phyloP scores from a whole-genome alignment of 768 basidiomycete genomes.

The Mycena metata region DNA sequence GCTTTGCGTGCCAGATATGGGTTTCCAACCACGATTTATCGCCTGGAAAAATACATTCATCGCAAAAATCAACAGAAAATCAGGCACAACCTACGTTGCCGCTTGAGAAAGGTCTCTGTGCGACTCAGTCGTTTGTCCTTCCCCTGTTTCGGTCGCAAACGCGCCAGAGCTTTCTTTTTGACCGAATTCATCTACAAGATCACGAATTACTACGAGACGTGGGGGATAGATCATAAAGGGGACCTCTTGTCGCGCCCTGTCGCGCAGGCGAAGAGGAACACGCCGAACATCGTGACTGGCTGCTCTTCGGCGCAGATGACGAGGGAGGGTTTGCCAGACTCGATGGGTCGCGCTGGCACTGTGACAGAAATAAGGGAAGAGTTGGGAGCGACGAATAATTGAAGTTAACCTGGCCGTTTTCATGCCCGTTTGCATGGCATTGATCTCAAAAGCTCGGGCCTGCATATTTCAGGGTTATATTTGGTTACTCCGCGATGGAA shows the following conservation, averaged over 20 bases:
- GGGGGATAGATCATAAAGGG: slow-evolving; percentile 27
- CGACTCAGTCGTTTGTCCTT: slow-evolving; percentile 69
- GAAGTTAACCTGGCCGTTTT: slow-evolving; percentile 73
- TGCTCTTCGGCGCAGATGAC: slow-evolving; percentile 91
- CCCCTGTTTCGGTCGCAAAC: slow-evolving; percentile 72
- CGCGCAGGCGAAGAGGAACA: slow-evolving; percentile 86
- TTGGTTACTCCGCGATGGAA: background rate
- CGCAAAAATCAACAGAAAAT: background rate
- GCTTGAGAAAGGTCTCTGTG: slow-evolving; percentile 72
- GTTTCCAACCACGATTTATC: slow-evolving; percentile 96
- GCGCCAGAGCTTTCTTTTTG: slow-evolving; percentile 53
- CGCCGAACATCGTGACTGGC: slow-evolving; percentile 95
- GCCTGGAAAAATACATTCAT: slow-evolving; percentile 55
- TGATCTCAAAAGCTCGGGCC: slow-evolving; percentile 91
- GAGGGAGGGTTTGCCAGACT: slow-evolving; percentile 93
- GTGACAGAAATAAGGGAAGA: slow-evolving; percentile 5
- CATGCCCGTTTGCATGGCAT: slow-evolving; percentile 91
- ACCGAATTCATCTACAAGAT: slow-evolving; percentile 61
- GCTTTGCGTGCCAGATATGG: slow-evolving; percentile 97
- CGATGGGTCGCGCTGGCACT: slow-evolving; percentile 82
- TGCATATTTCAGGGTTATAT: slow-evolving; percentile 47
- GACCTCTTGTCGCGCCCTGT: slow-evolving; percentile 88
- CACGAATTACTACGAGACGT: background rate
- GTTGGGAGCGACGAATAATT: background rate
- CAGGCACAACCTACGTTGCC: slow-evolving; percentile 72